Evolutionary conservation across 768 basidiomycete species (phyloP), one percentile per base, ranked within the genome.

Genomic region (Suillus hirtellus): DNA sequence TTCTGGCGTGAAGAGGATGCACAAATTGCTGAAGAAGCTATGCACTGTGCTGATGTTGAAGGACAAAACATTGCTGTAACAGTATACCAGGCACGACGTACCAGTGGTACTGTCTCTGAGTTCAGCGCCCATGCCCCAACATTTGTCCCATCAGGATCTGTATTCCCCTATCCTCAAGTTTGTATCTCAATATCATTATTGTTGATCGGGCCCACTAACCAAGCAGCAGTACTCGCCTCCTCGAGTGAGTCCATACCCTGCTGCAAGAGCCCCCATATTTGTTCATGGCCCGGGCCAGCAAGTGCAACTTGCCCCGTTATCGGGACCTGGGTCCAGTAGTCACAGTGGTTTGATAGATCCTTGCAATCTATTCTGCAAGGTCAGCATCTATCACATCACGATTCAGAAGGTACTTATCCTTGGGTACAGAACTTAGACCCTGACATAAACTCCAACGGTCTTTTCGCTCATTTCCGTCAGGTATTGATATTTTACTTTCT

Each of bases 1-100:
- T 95, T 90, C 73, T 94, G 91, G 90, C 84, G 88, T 62, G 93
- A 95, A 73, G 90, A 91, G 43, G 92, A 95, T 70, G 93, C 91
- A 8, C 83, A 85, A 31, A 78, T 82, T 27, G 93, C 91, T 0
- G 92, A 95, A 70, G 88, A 89, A 46, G 86, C 88, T 2, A 82
- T 95, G 85, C 92, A 94, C 75, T 93, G 90, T 67, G 84, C 88
- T 17, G 92, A 95, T 49, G 79, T 95, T 15, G 89, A 90, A 47
- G 92, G 91, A 12, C 88, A 90, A 71, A 93, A 92, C 70, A 94
- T 94, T 65, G 86, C 90, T 9, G 90, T 95, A 5, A 90, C 92
- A 68, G 72, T 90, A 47, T 94, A 90, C 72, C 89, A 89, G 65
- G 84, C 85, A 34, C 80, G 86, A 64, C 80, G 90, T 60, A 81